Evolutionary conservation across 768 basidiomycete genomes (phyloP).

Genomic region (Megacollybia marginata): DNA sequence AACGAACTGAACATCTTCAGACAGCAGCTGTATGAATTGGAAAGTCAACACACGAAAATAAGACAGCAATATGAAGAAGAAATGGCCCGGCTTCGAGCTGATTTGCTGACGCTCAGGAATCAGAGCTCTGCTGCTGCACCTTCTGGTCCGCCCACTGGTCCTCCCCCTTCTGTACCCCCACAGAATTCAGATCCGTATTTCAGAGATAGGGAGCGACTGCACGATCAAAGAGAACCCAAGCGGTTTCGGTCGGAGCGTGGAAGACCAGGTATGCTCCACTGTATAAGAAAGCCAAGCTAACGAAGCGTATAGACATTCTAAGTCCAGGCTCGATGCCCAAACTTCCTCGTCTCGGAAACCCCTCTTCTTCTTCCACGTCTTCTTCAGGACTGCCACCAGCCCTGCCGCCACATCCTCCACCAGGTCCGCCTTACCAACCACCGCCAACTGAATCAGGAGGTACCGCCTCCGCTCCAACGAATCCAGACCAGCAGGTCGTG

Average conservation of each 20-base stretch:
- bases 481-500: too few relatives aligned
- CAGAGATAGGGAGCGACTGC: conserved; percentile 31
- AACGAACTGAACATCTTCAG: conserved; percentile 68
- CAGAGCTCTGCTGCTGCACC: conserved; percentile 21
- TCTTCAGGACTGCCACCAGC: neutral
- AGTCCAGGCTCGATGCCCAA: too few relatives aligned
- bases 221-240: too few relatives aligned
- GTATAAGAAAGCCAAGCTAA: too few relatives aligned
- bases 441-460: too few relatives aligned
- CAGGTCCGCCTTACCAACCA: too few relatives aligned
- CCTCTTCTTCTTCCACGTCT: too few relatives aligned
- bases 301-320: too few relatives aligned
- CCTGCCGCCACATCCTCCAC: conserved; percentile 12
- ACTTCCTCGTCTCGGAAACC: too few relatives aligned
- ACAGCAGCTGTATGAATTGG: conserved; percentile 67
- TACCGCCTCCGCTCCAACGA: too few relatives aligned
- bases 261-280: conserved; percentile 22
- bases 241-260: too few relatives aligned
- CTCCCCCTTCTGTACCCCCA: conserved; percentile 22
- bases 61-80: conserved; percentile 65
- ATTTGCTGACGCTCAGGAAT: conserved; percentile 43
- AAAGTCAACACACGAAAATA: conserved; percentile 59
- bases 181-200: conserved; percentile 19
- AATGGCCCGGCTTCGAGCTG: conserved; percentile 43
- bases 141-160: conserved; percentile 24